Percentiles rank a stretch among this genome's conserved stretches.
phyloP scores from a whole-genome alignment of 345 rosid genomes.

The Salix caprea region DNA sequence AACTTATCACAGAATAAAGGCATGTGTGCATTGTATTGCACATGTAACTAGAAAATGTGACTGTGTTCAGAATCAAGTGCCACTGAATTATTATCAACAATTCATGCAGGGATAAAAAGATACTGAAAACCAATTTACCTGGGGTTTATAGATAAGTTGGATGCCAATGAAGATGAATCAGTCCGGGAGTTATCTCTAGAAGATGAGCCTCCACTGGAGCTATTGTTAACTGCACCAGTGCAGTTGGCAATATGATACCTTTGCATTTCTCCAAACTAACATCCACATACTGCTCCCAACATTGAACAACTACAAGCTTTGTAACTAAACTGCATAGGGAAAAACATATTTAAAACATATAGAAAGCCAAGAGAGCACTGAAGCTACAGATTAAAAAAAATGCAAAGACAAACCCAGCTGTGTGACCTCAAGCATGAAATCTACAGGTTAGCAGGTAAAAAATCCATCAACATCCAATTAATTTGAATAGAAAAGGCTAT shows the following conservation, averaged over 20 bases:
- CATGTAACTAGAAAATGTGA: neutral
- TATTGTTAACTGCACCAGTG: constrained; percentile 94
- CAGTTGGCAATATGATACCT: constrained; percentile 87
- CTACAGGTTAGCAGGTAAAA: neutral
- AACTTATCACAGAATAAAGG: neutral
- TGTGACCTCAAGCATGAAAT: neutral
- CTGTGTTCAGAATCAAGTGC: neutral
- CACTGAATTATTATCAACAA: neutral
- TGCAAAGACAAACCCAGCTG: neutral
- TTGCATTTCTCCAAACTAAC: constrained; percentile 94
- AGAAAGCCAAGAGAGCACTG: constrained; percentile 1
- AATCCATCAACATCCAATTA: neutral
- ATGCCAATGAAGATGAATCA: constrained; percentile 69
- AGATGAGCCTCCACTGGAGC: constrained; percentile 66
- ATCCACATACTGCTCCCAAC: constrained; percentile 81
- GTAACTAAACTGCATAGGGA: constrained; percentile 33
- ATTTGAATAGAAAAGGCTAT: neutral
- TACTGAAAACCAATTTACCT: constrained; percentile 39
- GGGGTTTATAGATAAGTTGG: constrained; percentile 60
- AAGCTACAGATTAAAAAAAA: neutral
- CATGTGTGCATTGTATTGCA: neutral
- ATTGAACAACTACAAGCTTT: constrained; percentile 42
- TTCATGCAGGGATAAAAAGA: neutral
- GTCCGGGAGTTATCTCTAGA: constrained; percentile 68
- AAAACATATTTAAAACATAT: neutral